Base-by-base conservation (phyloP, 495 filamentous ascomycete species). In the Podospora bellae-mahoneyi region DNA sequence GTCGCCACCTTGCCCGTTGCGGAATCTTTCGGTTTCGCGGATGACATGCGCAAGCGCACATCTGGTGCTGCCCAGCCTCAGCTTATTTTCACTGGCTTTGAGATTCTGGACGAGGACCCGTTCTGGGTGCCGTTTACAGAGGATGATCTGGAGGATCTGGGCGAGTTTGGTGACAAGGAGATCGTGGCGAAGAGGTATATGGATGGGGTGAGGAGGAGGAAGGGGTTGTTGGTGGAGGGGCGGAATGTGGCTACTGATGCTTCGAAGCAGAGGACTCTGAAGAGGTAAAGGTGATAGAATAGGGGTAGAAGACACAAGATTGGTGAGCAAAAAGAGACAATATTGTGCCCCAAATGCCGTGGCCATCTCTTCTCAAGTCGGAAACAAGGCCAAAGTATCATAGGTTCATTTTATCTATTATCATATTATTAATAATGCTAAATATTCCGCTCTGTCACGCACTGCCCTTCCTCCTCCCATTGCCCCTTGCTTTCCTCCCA, bases 261-360 rank as follows among this genome's bases (percentile, higher is more conserved):
- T 26, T 92, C 97, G 87, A 98, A 98, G 87, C 95, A 98, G 85
- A 98, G 97, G 90, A 98, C 92, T 27, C 76, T 99, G 79, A 99
- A 99, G 88, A 86, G 92, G 83, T 98, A 86, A 18, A 63, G 5
- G 9, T 18, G 9, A 18, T 27, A 20, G 15, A 59, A 27, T 4
- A 5, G 19, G 3, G 56, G 56, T 18, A 13, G 23, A 23, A 23
- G 23, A 23, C 23, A 23, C 23, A 23, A 32, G 30, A 32, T 32
- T 32, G 30, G 30, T 32, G 23, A 23, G 23, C 23, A 23, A 23
- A 23, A 23, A 23, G 23, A 23, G 23, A 23, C 23, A 23, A 23
- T 23, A 23, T 23, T 23, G 23, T 23, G 23, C 23, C 23, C 23
- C 23, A 23, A 23, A 23, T 23, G 23, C 23, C 23, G 23, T 23